Percentiles rank a stretch among this genome's conserved stretches.
Evolutionary conservation across 805 yeast species (phyloP).

Genomic region (Suhomyces sp.): DNA sequence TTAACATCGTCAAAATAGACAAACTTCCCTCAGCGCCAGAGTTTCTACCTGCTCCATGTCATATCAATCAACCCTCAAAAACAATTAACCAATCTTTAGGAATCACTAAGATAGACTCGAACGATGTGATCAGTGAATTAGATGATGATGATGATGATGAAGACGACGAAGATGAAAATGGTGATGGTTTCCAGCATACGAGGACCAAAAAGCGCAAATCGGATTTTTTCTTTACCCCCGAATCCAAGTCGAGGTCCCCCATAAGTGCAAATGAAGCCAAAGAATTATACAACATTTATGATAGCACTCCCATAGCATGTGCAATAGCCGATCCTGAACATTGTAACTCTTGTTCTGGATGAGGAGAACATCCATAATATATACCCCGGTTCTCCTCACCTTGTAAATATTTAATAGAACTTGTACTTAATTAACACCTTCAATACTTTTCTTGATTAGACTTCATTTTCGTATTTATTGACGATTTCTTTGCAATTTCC

Average conservation of each 20-base stretch:
- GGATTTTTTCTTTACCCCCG: conserved; percentile 2
- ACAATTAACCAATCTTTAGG: too few species aligned
- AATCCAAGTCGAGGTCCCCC: conserved; percentile 11
- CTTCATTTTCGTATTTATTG: background rate
- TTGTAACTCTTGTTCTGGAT: conserved; percentile 28
- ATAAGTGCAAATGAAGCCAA: conserved; percentile 4
- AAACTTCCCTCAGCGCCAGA: too few species aligned
- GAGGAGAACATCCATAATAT: background rate
- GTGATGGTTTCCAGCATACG: background rate
- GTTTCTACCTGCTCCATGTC: too few species aligned
- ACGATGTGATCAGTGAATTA: too few species aligned
- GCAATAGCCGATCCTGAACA: conserved; percentile 21
- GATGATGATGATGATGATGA: too few species aligned
- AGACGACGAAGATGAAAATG: too few species aligned
- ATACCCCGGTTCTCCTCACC: background rate
- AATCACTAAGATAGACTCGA: too few species aligned
- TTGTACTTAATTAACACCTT: too few species aligned
- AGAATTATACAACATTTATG: conserved; percentile 29
- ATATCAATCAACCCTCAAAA: too few species aligned
- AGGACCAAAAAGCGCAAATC: background rate
- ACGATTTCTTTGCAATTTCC: conserved; percentile 36
- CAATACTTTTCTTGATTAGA: background rate
- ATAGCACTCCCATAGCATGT: conserved; percentile 35
- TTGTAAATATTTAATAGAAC: conserved; percentile 1
- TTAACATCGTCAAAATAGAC: too few species aligned